Conservation (phyloP, 2,329 filamentous ascomycete species). For the Fusarium humuli region DNA sequence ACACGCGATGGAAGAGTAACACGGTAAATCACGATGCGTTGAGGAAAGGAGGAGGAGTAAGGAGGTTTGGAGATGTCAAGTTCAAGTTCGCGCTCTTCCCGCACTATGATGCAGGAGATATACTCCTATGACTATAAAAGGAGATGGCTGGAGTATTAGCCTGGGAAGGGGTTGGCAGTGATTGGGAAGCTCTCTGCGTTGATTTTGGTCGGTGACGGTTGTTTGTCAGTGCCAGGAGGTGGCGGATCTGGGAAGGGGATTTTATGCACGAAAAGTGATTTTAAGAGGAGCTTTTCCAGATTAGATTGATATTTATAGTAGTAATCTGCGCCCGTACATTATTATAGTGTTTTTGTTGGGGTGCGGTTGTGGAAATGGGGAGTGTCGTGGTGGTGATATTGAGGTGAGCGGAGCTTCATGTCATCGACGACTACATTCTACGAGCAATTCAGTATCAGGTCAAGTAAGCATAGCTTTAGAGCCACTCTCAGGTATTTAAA, state of each 20-base stretch:
- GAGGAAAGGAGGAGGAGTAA: neutral
- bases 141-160: slow-evolving; percentile 16
- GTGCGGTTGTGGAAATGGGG: neutral
- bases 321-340: neutral
- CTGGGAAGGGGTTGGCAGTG: neutral
- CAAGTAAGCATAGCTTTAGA: no score
- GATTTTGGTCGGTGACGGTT: neutral
- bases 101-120: neutral
- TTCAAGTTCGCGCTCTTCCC: neutral
- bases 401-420: neutral
- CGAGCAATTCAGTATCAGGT: no score
- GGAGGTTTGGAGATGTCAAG: neutral
- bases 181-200: neutral
- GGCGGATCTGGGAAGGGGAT: neutral
- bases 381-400: neutral
- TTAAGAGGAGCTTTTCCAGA: neutral
- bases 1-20: slow-evolving; percentile 15
- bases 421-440: neutral
- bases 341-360: neutral
- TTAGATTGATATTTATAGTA: neutral
- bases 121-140: neutral
- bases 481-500: no score
- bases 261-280: neutral
- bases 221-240: slow-evolving; percentile 24
- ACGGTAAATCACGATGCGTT: slow-evolving; percentile 4